Conservation (phyloP, 2,329 filamentous ascomycete genomes). For the Colletotrichum ledebouriae region DNA sequence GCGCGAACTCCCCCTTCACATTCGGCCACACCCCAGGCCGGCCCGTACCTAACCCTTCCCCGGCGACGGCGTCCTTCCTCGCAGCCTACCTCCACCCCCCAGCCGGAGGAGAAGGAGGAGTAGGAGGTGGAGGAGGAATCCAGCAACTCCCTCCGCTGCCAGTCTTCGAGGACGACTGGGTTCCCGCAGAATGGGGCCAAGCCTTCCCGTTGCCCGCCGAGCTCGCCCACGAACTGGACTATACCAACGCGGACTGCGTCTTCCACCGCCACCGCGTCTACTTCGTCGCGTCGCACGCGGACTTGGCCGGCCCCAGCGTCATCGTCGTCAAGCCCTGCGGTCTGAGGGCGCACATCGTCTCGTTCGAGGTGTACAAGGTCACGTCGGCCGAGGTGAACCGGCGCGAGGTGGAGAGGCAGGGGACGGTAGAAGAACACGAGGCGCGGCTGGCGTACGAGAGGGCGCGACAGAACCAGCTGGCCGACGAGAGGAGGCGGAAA, state of each 20-base stretch:
- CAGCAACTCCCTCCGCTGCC: not conserved
- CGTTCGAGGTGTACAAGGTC: not conserved
- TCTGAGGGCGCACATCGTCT: not conserved
- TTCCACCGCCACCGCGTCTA: conserved; percentile 20
- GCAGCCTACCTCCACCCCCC: conserved; percentile 8
- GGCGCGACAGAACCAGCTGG: not conserved
- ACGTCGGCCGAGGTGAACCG: conserved; percentile 9
- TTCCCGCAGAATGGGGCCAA: not conserved
- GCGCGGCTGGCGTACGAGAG: not conserved
- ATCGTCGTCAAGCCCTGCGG: conserved; percentile 11
- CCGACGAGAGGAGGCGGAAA: not conserved
- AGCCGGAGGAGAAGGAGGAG: not conserved
- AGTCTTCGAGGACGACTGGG: conserved; percentile 3
- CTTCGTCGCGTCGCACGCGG: not conserved
- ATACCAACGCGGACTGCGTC: not conserved
- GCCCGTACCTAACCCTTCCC: not conserved
- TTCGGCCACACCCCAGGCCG: conserved; percentile 7
- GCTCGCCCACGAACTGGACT: not conserved
- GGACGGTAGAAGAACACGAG: not conserved
- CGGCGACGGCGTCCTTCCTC: conserved; percentile 2
- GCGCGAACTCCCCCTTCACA: conserved; percentile 12
- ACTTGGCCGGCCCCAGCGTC: not conserved
- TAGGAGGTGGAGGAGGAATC: not conserved
- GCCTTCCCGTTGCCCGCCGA: not conserved
- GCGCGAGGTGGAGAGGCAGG: not conserved